A percentile compares a stretch with the other conserved stretches of the same genome.
Evolutionary conservation across 495 filamentous ascomycete species (phyloP).

Genomic region (Lasiosphaeria hispida): DNA sequence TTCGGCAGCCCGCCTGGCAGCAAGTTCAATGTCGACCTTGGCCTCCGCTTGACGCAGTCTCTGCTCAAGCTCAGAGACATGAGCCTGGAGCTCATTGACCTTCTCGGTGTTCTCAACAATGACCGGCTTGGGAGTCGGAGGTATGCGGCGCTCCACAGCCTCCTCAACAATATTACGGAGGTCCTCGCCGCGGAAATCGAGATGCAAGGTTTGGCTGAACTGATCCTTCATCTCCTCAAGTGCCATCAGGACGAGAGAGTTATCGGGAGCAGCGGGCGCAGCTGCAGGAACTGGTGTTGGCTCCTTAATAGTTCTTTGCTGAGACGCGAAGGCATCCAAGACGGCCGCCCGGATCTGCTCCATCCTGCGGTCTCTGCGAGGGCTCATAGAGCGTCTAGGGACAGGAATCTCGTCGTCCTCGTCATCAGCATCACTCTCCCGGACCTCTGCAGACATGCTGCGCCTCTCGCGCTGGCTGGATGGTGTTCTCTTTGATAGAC

Average conservation of each 20-base stretch:
- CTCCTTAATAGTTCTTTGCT: constrained; percentile 40
- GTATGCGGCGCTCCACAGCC: constrained; percentile 50
- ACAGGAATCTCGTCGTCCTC: constrained; percentile 73
- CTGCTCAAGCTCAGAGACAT: constrained; percentile 43
- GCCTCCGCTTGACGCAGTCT: constrained; percentile 44
- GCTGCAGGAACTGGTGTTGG: constrained; percentile 23
- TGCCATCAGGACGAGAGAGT: constrained; percentile 34
- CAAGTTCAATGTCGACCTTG: constrained; percentile 39
- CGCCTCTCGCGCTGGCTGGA: constrained; percentile 48
- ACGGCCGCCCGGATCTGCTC: constrained; percentile 80
- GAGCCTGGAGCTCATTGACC: constrained; percentile 40
- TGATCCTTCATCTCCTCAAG: constrained; percentile 51
- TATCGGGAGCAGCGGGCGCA: constrained; percentile 22
- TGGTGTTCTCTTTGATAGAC: constrained; percentile 39
- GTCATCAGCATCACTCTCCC: constrained; percentile 90
- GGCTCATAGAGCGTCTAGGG: constrained; percentile 61
- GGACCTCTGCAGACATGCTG: constrained; percentile 61
- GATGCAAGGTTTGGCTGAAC: constrained; percentile 41
- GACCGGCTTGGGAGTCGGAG: constrained; percentile 36
- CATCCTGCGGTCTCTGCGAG: constrained; percentile 69
- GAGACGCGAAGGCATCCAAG: constrained; percentile 71
- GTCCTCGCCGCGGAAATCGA: constrained; percentile 53
- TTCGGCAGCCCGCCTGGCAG: constrained; percentile 42
- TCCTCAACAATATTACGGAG: constrained; percentile 59
- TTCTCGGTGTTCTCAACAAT: constrained; percentile 29